These are phyloP conservation scores for Dothiorella sarmentorum DNA, from an alignment of 2,329 filamentous ascomycete genomes.

Conservation along the genomic window DNA sequence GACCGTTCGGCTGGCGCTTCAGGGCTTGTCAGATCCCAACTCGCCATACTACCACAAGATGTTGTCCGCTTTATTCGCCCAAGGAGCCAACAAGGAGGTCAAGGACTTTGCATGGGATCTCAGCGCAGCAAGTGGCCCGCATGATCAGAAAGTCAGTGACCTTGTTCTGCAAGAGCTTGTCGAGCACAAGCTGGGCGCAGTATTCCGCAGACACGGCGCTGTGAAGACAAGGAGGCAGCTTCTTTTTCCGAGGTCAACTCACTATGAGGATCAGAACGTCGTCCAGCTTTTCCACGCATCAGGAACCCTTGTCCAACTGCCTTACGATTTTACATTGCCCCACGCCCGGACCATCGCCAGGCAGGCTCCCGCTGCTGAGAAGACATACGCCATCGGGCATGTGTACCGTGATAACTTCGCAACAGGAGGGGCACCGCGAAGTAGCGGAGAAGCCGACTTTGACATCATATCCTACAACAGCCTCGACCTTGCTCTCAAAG, in stretches of 20 bases:
- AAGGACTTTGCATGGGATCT: conserved; percentile 63
- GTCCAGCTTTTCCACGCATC: conserved; percentile 78
- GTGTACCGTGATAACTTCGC: conserved; percentile 78
- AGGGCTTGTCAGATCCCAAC: conserved; percentile 73
- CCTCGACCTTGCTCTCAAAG: conserved; percentile 79
- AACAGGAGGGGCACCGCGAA: conserved; percentile 75
- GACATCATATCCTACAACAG: conserved; percentile 86
- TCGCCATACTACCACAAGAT: conserved; percentile 90
- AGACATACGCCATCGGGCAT: conserved; percentile 81
- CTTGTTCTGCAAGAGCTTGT: conserved; percentile 70
- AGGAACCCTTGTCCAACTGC: conserved; percentile 88
- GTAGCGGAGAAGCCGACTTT: conserved; percentile 89
- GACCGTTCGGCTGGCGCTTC: conserved; percentile 77
- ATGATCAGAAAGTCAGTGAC: conserved; percentile 46
- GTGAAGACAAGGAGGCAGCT: conserved; percentile 72
- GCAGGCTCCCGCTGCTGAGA: conserved; percentile 61
- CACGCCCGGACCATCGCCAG: conserved; percentile 82
- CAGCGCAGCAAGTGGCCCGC: conserved; percentile 27
- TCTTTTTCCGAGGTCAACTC: conserved; percentile 76
- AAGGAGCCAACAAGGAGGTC: conserved; percentile 67
- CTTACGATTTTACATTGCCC: conserved; percentile 86
- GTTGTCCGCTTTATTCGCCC: conserved; percentile 77
- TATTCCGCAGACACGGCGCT: conserved; percentile 88
- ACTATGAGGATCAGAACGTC: conserved; percentile 67
- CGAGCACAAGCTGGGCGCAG: conserved; percentile 67